Evolutionary conservation across 1,139 yeast species (phyloP).

Genomic region (Kurtzmaniella quercitrusa): DNA sequence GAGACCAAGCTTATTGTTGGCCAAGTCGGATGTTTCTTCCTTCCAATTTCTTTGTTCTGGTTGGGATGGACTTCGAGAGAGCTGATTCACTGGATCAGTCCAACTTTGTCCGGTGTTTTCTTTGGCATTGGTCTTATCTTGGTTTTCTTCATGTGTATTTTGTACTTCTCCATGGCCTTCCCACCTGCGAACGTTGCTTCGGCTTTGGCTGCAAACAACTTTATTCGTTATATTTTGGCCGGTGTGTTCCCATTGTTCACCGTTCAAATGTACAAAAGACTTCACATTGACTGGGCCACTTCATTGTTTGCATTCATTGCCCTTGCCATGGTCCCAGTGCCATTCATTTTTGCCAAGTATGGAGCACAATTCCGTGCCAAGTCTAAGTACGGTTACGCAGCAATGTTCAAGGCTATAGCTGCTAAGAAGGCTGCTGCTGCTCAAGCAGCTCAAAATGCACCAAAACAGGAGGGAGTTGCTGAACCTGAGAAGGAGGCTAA

Average conservation of each 20-base stretch:
- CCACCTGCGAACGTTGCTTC: slow-evolving; percentile 75
- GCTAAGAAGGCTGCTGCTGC: slow-evolving; percentile 19
- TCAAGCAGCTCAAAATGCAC: background rate
- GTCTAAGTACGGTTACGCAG: slow-evolving; percentile 58
- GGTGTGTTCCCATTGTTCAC: slow-evolving; percentile 50
- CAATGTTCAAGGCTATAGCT: slow-evolving; percentile 32
- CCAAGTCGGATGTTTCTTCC: slow-evolving; percentile 55
- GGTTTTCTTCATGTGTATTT: slow-evolving; percentile 67
- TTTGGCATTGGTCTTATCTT: slow-evolving; percentile 72
- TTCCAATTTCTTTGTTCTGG: slow-evolving; percentile 75
- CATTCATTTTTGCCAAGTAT: slow-evolving; percentile 46
- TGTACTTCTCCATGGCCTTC: slow-evolving; percentile 68
- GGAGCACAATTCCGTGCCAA: slow-evolving; percentile 53
- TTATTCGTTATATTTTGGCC: slow-evolving; percentile 64
- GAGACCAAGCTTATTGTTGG: slow-evolving; percentile 40
- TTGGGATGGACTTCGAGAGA: slow-evolving; percentile 71
- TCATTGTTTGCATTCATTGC: slow-evolving; percentile 34
- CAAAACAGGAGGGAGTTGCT: too few relatives aligned
- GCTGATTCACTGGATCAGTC: slow-evolving; percentile 76
- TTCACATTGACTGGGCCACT: slow-evolving; percentile 37
- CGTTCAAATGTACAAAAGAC: slow-evolving; percentile 37
- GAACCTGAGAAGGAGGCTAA: too few relatives aligned
- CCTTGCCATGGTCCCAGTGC: slow-evolving; percentile 31
- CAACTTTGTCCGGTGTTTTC: slow-evolving; percentile 69
- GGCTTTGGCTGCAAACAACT: slow-evolving; percentile 75